Percentiles rank a stretch among this genome's conserved stretches.
Evolutionary conservation across 306 rosid genomes (phyloP).

Genomic region (Dryas octopetala): DNA sequence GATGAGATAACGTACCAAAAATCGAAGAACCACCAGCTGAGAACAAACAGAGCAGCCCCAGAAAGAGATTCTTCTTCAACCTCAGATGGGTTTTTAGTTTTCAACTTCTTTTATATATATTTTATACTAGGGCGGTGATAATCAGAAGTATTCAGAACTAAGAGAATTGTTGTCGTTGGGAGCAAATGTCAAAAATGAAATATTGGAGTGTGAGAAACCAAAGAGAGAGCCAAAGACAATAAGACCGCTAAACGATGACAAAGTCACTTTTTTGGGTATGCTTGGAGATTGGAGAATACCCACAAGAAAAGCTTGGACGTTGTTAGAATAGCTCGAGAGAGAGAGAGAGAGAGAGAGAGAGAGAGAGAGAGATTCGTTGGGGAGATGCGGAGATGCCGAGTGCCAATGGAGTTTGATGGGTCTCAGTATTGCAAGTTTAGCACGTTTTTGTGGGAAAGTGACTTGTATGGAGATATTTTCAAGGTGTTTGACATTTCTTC

Average conservation of each 20-base stretch:
- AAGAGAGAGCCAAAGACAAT: background rate
- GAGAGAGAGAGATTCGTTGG: conserved; percentile 14
- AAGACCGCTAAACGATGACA: background rate
- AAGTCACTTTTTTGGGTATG: background rate
- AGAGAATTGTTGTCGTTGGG: background rate
- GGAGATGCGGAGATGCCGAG: conserved; percentile 35
- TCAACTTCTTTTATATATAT: background rate
- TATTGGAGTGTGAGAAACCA: background rate
- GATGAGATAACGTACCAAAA: conserved; percentile 22
- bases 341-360: background rate
- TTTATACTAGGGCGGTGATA: conserved; percentile 19
- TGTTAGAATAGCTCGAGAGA: background rate
- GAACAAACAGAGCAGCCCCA: conserved; percentile 13
- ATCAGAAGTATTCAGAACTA: background rate
- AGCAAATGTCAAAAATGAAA: background rate
- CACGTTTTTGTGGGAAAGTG: background rate
- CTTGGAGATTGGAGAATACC: background rate
- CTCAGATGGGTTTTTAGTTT: conserved; percentile 5
- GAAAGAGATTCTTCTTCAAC: conserved; percentile 25
- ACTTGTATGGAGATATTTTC: background rate
- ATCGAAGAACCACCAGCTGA: conserved; percentile 32
- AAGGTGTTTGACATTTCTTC: background rate
- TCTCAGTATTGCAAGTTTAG: background rate
- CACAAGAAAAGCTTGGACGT: background rate
- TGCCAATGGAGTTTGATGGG: conserved; percentile 10